Conservation (phyloP, 495 filamentous ascomycete species). For the Rusavskia elegans region DNA sequence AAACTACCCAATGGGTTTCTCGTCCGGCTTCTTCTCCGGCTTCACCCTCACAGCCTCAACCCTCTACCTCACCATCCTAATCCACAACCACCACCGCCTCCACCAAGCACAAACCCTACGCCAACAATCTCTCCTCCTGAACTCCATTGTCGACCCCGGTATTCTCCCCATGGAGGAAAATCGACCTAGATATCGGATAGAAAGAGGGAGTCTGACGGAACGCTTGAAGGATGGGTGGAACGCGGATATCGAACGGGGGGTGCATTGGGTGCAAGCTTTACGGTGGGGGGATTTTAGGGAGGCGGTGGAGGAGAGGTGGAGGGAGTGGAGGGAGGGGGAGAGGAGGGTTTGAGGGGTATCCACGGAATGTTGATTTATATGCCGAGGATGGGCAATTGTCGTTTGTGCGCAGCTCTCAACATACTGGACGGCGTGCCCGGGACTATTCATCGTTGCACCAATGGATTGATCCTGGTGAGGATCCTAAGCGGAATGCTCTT, state of each 20-base stretch:
- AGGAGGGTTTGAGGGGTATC: constrained; percentile 1
- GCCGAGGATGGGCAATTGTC: not conserved
- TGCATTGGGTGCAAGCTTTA: constrained; percentile 48
- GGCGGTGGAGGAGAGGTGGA: constrained; percentile 25
- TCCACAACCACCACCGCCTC: constrained; percentile 56
- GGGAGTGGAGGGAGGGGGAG: constrained; percentile 5
- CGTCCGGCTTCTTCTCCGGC: constrained; percentile 41
- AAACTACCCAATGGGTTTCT: constrained; percentile 10
- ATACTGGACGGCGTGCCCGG: too few relatives aligned
- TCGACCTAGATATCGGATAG: constrained; percentile 11
- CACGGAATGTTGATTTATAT: not conserved
- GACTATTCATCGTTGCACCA: too few relatives aligned
- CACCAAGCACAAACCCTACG: constrained; percentile 56
- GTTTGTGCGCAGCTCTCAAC: too few relatives aligned
- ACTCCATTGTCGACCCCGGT: constrained; percentile 33
- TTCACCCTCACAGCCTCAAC: constrained; percentile 69
- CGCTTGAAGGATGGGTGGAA: constrained; percentile 70
- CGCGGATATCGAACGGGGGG: constrained; percentile 49
- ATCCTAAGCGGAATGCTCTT: too few relatives aligned
- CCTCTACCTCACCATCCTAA: constrained; percentile 62
- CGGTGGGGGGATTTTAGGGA: constrained; percentile 47
- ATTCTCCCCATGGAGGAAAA: constrained; percentile 21
- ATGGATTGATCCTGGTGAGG: too few relatives aligned
- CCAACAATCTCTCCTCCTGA: constrained; percentile 48
- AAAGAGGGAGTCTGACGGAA: constrained; percentile 38